These are phyloP conservation scores for Pterula multifida DNA, from an alignment of 1,284 basidiomycete genomes.

Conservation along the genomic window DNA sequence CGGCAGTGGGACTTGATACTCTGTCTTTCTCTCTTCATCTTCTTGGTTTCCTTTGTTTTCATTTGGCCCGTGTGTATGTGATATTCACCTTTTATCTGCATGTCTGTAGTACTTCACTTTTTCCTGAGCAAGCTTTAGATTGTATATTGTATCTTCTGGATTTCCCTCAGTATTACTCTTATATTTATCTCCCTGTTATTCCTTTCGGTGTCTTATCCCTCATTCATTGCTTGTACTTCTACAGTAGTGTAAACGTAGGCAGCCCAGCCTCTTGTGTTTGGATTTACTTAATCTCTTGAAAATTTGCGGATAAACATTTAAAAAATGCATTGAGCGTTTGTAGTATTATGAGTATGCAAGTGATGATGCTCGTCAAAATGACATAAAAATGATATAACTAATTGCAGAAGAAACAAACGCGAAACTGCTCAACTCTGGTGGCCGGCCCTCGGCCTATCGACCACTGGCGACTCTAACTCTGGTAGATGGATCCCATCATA, in stretches of 20 bases:
- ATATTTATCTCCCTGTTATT: no score
- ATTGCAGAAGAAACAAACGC: no score
- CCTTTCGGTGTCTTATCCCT: neutral
- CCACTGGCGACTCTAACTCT: no score
- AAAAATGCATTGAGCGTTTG: no score
- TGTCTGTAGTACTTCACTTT: conserved; percentile 11
- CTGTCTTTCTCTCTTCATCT: neutral
- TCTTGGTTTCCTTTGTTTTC: neutral
- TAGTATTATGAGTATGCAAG: no score
- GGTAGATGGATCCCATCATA: no score
- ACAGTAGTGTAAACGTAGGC: neutral
- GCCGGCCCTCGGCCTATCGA: no score
- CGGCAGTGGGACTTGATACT: neutral
- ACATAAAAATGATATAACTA: no score
- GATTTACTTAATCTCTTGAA: neutral
- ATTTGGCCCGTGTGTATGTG: neutral
- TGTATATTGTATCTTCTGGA: neutral
- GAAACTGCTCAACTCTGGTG: no score
- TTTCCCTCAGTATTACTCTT: neutral
- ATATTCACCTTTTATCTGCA: conserved; percentile 12
- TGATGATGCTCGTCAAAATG: no score
- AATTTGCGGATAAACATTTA: no score
- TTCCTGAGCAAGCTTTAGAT: conserved; percentile 1
- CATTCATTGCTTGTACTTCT: neutral
- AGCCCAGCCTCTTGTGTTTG: neutral